Conservation (phyloP, 2,329 filamentous ascomycete genomes). For the Chaetothyriales sp. region DNA sequence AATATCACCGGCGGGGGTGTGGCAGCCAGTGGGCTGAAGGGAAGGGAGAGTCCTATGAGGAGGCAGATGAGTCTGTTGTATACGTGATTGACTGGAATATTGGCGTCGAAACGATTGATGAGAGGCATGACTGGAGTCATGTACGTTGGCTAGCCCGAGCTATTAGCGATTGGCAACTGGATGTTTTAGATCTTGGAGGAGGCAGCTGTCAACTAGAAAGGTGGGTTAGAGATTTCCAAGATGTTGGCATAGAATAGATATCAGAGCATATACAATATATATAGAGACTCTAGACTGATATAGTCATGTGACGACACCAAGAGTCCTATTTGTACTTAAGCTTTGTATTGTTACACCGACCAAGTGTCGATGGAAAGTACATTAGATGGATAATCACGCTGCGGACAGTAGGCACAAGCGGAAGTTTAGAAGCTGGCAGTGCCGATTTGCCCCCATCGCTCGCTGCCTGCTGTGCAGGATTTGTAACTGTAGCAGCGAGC, state of each 20-base stretch:
- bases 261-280: not conserved
- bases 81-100: constrained; percentile 29
- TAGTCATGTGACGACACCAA: not conserved
- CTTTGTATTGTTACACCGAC: not conserved
- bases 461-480: not conserved
- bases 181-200: not conserved
- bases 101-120: not conserved
- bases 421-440: not conserved
- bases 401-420: not conserved
- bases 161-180: not conserved
- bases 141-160: not conserved
- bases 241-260: not conserved
- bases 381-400: not conserved
- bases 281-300: not conserved
- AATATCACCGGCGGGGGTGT: constrained; percentile 36
- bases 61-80: constrained; percentile 62
- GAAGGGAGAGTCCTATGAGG: constrained; percentile 44
- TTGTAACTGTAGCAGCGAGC: not conserved
- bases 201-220: not conserved
- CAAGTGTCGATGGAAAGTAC: not conserved
- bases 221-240: not conserved
- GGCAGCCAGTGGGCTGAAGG: constrained; percentile 23
- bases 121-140: not conserved
- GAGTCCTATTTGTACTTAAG: not conserved
- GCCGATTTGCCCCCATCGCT: not conserved